Percentiles rank a stretch among this genome's conserved stretches.
phyloP scores from a whole-genome alignment of 2,329 filamentous ascomycete species.

The Leptographium lundbergii region DNA sequence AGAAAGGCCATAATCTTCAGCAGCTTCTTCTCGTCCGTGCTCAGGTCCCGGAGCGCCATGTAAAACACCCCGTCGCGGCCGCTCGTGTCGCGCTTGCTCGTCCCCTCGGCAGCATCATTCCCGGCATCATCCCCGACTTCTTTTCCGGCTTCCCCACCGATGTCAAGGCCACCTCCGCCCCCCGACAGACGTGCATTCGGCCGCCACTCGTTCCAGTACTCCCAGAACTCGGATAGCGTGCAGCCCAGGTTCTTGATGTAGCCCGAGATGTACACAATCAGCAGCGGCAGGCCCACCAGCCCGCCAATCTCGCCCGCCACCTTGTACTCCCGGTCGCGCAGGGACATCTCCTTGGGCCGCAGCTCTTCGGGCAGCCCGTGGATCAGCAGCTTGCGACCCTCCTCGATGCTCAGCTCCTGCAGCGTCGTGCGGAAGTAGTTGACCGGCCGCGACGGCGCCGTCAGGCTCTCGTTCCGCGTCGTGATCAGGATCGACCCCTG shows the following conservation, averaged over 20 bases:
- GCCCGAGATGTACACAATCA: conserved; percentile 10
- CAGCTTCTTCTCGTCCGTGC: conserved; percentile 7
- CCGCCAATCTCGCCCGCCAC: conserved; percentile 8
- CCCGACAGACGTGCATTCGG: neutral
- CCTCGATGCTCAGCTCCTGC: conserved; percentile 6
- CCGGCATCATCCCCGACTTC: neutral
- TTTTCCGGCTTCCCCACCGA: neutral
- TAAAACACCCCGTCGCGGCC: conserved; percentile 4
- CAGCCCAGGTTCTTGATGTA: conserved; percentile 10
- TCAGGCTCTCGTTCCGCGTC: conserved; percentile 8
- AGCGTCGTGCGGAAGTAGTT: conserved; percentile 9
- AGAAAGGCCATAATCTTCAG: conserved; percentile 11
- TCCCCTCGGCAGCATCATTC: too few species aligned
- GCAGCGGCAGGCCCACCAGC: conserved; percentile 6
- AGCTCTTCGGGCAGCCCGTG: conserved; percentile 8
- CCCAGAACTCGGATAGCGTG: conserved; percentile 10
- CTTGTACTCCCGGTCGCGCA: conserved; percentile 8
- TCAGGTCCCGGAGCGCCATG: conserved; percentile 8
- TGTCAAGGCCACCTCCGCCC: neutral
- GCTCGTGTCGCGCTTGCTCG: neutral
- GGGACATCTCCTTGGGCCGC: conserved; percentile 5
- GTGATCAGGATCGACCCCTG: conserved; percentile 10
- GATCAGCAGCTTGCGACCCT: conserved; percentile 8
- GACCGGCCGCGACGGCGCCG: conserved; percentile 10
- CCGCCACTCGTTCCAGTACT: conserved; percentile 11